Conservation (phyloP, 2,329 filamentous ascomycete genomes). For the Cercospora janseana region DNA sequence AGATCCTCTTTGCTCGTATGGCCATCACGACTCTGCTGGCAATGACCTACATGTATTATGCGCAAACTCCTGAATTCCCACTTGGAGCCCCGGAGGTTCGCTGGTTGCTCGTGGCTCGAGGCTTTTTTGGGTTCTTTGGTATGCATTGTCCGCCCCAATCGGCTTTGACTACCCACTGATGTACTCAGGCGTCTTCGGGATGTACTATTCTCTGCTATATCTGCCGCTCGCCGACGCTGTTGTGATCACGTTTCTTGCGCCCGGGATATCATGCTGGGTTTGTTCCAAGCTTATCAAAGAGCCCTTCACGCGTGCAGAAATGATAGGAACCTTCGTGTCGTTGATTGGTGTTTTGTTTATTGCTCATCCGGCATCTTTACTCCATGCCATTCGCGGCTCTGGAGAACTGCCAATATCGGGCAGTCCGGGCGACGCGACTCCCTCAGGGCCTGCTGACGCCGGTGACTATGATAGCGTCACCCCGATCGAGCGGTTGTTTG, state of each 20-base stretch:
- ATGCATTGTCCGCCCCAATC: neutral
- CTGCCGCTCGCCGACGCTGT: constrained; percentile 83
- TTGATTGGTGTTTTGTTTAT: constrained; percentile 80
- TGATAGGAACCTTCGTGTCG: constrained; percentile 72
- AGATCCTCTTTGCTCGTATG: constrained; percentile 81
- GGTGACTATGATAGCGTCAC: constrained; percentile 50
- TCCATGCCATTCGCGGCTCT: constrained; percentile 39
- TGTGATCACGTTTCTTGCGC: constrained; percentile 83
- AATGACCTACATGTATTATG: constrained; percentile 67
- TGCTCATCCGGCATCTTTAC: constrained; percentile 65
- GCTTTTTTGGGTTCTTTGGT: constrained; percentile 68
- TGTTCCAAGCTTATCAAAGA: constrained; percentile 75
- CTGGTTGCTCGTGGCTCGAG: constrained; percentile 65
- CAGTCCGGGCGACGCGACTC: constrained; percentile 36
- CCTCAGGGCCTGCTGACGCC: constrained; percentile 28
- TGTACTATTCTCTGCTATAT: constrained; percentile 74
- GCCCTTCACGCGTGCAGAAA: constrained; percentile 73
- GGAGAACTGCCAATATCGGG: constrained; percentile 38
- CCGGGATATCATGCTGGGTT: constrained; percentile 73
- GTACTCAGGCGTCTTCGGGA: constrained; percentile 62
- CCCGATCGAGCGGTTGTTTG: constrained; percentile 64
- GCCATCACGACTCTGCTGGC: constrained; percentile 67
- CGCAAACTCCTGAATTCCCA: constrained; percentile 65
- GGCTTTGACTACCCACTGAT: neutral
- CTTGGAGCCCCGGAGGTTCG: constrained; percentile 67